These are phyloP conservation scores for Volutella citrinella DNA, from an alignment of 2,329 filamentous ascomycete species.

Conservation along the genomic window DNA sequence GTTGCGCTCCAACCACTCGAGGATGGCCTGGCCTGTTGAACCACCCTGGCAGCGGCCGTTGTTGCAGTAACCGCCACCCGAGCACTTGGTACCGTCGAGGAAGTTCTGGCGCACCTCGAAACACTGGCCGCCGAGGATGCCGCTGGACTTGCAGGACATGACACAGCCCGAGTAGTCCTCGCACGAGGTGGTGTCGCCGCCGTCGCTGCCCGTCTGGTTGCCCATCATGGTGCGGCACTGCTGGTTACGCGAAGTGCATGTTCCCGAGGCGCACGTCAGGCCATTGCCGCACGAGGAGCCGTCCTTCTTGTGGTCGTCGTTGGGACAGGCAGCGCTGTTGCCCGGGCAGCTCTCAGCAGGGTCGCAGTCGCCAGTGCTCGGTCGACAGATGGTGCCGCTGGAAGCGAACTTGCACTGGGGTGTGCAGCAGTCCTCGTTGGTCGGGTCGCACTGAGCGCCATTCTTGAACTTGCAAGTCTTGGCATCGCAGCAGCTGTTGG, in stretches of 20 bases:
- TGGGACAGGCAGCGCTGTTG: slow-evolving; percentile 67
- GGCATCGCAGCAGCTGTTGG: slow-evolving; percentile 80
- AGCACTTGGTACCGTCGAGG: slow-evolving; percentile 84
- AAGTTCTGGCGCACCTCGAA: slow-evolving; percentile 85
- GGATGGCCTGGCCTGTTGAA: slow-evolving; percentile 67
- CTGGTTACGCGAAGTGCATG: slow-evolving; percentile 87
- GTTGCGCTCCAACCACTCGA: slow-evolving; percentile 73
- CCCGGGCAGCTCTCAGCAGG: slow-evolving; percentile 82
- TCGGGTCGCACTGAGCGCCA: slow-evolving; percentile 73
- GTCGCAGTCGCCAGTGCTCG: slow-evolving; percentile 78
- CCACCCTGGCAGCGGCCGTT: slow-evolving; percentile 77
- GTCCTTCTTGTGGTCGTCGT: slow-evolving; percentile 66
- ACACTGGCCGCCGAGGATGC: slow-evolving; percentile 64
- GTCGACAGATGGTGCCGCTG: slow-evolving; percentile 72
- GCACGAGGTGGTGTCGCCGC: slow-evolving; percentile 80
- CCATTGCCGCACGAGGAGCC: slow-evolving; percentile 68
- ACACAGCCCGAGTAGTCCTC: slow-evolving; percentile 61
- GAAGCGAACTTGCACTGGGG: slow-evolving; percentile 63
- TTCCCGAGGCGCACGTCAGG: slow-evolving; percentile 81
- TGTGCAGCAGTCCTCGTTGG: slow-evolving; percentile 80
- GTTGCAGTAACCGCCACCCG: slow-evolving; percentile 72
- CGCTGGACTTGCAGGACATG: slow-evolving; percentile 71
- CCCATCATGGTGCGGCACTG: slow-evolving; percentile 88
- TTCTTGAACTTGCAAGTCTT: slow-evolving; percentile 80
- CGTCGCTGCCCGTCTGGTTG: slow-evolving; percentile 66